Evolutionary conservation across 768 basidiomycete genomes (phyloP), one percentile per base, ranked within the genome.

Genomic region (Amanita brunnescens): DNA sequence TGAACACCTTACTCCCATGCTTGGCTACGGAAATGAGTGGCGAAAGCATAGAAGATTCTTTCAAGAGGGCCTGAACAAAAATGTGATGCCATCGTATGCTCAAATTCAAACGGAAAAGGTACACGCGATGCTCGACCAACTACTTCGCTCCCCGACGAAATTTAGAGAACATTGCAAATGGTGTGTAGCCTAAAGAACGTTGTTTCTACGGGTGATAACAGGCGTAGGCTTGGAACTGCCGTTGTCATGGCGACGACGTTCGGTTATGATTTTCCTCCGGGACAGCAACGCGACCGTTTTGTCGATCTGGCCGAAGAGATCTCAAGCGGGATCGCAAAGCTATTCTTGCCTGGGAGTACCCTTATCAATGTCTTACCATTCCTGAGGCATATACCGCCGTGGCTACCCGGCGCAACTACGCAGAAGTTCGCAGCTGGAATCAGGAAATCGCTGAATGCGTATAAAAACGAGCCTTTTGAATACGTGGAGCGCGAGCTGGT

Each of bases 391-490:
- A 20, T 50, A 5, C 49, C 49, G 1, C 49, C 30, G 7, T 50
- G 49, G 49, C 3, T 50, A 10, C 49, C 49, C 6, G 49, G 49
- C 5, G 39, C 49, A 16, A 5, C 16, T 1, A 41, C 33, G 10
- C 49, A 50, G 6, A 43, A n/a, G 18, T 41, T 26, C 3, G 37
- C 35, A n/a, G 29, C 23, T 2, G 8, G 30, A 4, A 12, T 50
- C 2, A 41, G 39, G 12, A 23, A 41, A 2, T 12, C 20, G 13
- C n/a, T 13, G 14, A 16, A 2, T 6, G 21, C 14, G 21, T 41
- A 41, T 21, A 41, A 23, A n/a, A 43, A 16, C n/a, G 39, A 30
- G 16, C 39, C 49, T n/a, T 50, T 41, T 23, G 49, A 50, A 20
- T 50, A 20, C 16, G 49, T 34, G 26, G 26, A 41, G 39, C 6